These are phyloP conservation scores for Ceratobasidium theobromae DNA, from an alignment of 1,284 basidiomycete genomes.

Conservation along the genomic window DNA sequence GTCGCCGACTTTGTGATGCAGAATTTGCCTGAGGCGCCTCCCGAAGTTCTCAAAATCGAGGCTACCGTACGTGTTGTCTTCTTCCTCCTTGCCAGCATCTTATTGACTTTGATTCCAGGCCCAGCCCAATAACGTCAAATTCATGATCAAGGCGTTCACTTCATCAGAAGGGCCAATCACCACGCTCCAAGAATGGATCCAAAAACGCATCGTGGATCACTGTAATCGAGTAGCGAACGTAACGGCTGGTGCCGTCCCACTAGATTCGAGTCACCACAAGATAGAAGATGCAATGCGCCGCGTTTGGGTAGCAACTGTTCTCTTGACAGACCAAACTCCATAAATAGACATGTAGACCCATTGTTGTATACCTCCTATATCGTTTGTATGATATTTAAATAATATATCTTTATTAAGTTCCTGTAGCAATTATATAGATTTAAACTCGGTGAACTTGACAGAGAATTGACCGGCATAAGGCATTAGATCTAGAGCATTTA, in stretches of 20 bases:
- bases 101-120: background rate
- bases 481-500: too few relatives aligned
- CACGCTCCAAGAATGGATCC: background rate
- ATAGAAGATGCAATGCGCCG: conserved; percentile 18
- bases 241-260: background rate
- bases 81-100: background rate
- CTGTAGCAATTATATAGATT: too few relatives aligned
- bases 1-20: background rate
- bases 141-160: background rate
- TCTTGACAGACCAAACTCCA: too few relatives aligned
- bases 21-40: conserved; percentile 4
- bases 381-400: too few relatives aligned
- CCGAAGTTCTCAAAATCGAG: conserved; percentile 2
- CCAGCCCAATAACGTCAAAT: background rate
- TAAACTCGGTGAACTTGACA: too few relatives aligned
- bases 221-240: background rate
- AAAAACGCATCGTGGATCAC: background rate
- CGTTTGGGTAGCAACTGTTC: conserved; percentile 5
- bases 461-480: too few relatives aligned
- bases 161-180: background rate
- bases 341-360: too few relatives aligned
- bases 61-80: background rate
- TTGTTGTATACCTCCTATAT: too few relatives aligned
- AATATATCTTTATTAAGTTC: too few relatives aligned
- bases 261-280: background rate